Evolutionary conservation across 306 rosid species (phyloP).

Genomic region (Cicer yamashitae): DNA sequence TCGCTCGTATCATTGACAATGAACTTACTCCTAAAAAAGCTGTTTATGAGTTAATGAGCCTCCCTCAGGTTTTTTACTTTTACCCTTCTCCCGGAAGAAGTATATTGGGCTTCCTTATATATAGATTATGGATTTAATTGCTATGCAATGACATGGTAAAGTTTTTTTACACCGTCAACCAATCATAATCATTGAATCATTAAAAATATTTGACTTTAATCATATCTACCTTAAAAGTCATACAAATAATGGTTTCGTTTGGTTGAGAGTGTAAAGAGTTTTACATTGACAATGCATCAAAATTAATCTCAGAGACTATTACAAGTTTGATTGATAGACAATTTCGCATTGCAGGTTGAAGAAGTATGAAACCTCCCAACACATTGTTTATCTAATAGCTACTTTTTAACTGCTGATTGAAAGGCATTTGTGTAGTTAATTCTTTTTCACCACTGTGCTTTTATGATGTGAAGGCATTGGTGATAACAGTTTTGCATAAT

Average conservation of each 20-base stretch:
- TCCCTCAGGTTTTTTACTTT: slow-evolving; percentile 74
- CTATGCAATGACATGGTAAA: too few relatives aligned
- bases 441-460: slow-evolving; percentile 46
- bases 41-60: slow-evolving; percentile 86
- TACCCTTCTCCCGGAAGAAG: slow-evolving; percentile 34
- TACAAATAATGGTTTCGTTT: too few relatives aligned
- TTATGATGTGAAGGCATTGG: slow-evolving; percentile 40
- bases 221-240: too few relatives aligned
- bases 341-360: slow-evolving; percentile 50
- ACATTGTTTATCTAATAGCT: slow-evolving; percentile 40
- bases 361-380: slow-evolving; percentile 51
- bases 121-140: too few relatives aligned
- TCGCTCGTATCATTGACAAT: slow-evolving; percentile 86
- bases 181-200: too few relatives aligned
- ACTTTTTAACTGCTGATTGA: slow-evolving; percentile 51
- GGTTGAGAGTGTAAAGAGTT: too few relatives aligned
- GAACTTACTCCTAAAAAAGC: slow-evolving; percentile 91
- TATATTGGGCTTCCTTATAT: not conserved
- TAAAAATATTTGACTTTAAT: too few relatives aligned
- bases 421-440: slow-evolving; percentile 27
- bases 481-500: slow-evolving; percentile 52
- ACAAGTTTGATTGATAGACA: slow-evolving; percentile 27
- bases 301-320: not conserved
- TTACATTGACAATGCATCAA: too few relatives aligned
- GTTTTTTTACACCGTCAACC: too few relatives aligned